These are phyloP conservation scores for Singerocomus inundabilis DNA, from an alignment of 1,284 basidiomycete species.

Conservation along the genomic window DNA sequence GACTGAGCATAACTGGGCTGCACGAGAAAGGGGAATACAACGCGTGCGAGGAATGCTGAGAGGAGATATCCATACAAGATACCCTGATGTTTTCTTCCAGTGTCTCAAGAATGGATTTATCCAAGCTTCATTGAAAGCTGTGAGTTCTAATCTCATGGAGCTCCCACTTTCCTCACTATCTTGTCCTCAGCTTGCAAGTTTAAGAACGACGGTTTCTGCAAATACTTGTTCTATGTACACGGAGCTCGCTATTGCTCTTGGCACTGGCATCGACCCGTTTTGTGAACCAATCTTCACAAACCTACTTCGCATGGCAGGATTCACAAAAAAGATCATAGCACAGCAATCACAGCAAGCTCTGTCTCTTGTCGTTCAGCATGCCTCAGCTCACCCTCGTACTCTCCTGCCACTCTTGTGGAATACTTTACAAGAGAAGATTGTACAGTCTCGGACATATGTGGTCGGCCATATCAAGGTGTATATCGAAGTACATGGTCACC, in stretches of 20 bases:
- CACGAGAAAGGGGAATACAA: constrained; percentile 77
- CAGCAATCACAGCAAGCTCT: constrained; percentile 81
- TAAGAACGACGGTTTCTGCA: constrained; percentile 88
- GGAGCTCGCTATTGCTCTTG: constrained; percentile 74
- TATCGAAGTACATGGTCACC: constrained; percentile 67
- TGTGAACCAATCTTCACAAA: constrained; percentile 75
- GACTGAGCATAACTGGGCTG: constrained; percentile 94
- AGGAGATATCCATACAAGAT: constrained; percentile 76
- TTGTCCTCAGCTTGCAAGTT: constrained; percentile 66
- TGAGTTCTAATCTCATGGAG: constrained; percentile 39
- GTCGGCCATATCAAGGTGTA: constrained; percentile 72
- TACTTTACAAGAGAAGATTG: constrained; percentile 81
- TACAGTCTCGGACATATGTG: constrained; percentile 73
- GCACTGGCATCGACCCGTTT: constrained; percentile 71
- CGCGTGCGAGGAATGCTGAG: constrained; percentile 91
- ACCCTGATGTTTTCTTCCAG: constrained; percentile 69
- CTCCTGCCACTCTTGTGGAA: constrained; percentile 73
- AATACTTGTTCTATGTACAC: constrained; percentile 79
- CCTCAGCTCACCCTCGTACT: constrained; percentile 70
- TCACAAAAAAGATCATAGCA: constrained; percentile 95
- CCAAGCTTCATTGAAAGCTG: constrained; percentile 85
- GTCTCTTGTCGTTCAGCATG: constrained; percentile 65
- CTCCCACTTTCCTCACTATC: constrained; percentile 2
- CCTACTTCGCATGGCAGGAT: constrained; percentile 83
- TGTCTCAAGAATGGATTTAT: constrained; percentile 77